A percentile compares a stretch with the other conserved stretches of the same genome.
Conservation (phyloP, 1,284 basidiomycete genomes). For the Cryptococcus amylolentus region DNA sequence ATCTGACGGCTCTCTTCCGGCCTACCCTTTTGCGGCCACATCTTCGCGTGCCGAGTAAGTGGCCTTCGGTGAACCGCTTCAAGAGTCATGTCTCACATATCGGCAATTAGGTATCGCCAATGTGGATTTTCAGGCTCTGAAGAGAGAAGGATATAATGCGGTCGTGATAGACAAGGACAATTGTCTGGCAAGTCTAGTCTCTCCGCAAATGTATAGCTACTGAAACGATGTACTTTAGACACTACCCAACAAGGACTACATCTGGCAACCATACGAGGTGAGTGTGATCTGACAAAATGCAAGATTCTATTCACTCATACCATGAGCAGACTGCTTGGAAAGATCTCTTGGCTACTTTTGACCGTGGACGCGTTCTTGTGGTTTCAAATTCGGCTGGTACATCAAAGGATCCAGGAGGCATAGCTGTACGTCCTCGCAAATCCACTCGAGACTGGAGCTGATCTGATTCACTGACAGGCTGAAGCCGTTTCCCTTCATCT, state of each 20-base stretch:
- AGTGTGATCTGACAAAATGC: slow-evolving; percentile 19
- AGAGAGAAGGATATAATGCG: slow-evolving; percentile 73
- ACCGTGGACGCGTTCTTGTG: slow-evolving; percentile 73
- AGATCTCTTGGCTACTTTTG: slow-evolving; percentile 69
- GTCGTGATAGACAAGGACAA: slow-evolving; percentile 98
- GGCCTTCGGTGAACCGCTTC: background rate
- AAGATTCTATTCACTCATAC: slow-evolving; percentile 15
- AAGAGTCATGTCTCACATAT: background rate
- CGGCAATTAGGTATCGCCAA: slow-evolving; percentile 71
- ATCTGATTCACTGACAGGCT: slow-evolving; percentile 55
- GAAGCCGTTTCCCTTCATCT: slow-evolving; percentile 78
- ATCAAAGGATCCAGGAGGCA: slow-evolving; percentile 67
- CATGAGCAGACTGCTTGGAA: slow-evolving; percentile 67
- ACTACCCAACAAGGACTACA: slow-evolving; percentile 64
- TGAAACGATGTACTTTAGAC: slow-evolving; percentile 56
- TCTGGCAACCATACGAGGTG: slow-evolving; percentile 69
- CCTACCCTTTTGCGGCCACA: slow-evolving; percentile 71
- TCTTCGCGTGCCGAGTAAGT: slow-evolving; percentile 67
- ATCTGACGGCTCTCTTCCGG: slow-evolving; percentile 68
- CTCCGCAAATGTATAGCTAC: background rate
- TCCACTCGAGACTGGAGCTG: background rate
- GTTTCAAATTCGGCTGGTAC: slow-evolving; percentile 94
- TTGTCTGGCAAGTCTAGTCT: slow-evolving; percentile 64
- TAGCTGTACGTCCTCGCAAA: slow-evolving; percentile 59
- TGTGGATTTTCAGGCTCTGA: slow-evolving; percentile 76